These are phyloP conservation scores for Gossypium schwendimanii DNA, from an alignment of 441 rosid species.

Conservation along the genomic window DNA sequence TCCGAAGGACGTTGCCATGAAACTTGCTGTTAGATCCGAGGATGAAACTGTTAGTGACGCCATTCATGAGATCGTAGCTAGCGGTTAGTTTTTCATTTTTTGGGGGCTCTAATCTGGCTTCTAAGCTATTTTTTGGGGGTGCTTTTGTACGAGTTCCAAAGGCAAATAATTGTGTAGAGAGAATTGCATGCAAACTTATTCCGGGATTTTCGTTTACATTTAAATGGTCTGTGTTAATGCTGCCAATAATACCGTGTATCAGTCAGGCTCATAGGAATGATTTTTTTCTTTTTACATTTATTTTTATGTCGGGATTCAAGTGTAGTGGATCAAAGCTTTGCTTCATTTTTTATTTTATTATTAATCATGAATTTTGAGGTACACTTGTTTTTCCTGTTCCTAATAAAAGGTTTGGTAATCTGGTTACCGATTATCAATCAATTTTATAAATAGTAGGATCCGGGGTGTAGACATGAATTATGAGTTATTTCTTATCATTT, in stretches of 20 bases:
- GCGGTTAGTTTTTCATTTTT: slow-evolving; percentile 42
- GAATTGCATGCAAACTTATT: slow-evolving; percentile 4
- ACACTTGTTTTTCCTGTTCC: neutral
- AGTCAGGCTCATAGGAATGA: neutral
- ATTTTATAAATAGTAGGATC: neutral
- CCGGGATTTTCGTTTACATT: neutral
- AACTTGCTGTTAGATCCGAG: slow-evolving; percentile 75
- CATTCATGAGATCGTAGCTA: slow-evolving; percentile 81
- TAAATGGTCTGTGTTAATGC: neutral
- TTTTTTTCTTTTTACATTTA: neutral
- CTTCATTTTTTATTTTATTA: neutral
- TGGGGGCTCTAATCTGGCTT: neutral
- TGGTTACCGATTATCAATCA: neutral
- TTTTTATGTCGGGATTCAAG: neutral
- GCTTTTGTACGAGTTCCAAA: slow-evolving; percentile 9
- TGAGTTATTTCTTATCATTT: neutral
- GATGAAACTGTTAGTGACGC: slow-evolving; percentile 62
- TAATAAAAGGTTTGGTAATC: neutral
- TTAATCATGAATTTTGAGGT: slow-evolving; percentile 8
- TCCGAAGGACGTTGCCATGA: slow-evolving; percentile 85
- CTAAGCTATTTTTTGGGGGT: neutral
- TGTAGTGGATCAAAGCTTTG: slow-evolving; percentile 14
- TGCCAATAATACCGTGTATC: neutral
- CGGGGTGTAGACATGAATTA: neutral
- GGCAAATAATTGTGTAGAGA: slow-evolving; percentile 12